Percentiles rank a stretch among this genome's conserved stretches.
Conservation (phyloP, 2,329 filamentous ascomycete species). For the Hymenoscyphus repandus region DNA sequence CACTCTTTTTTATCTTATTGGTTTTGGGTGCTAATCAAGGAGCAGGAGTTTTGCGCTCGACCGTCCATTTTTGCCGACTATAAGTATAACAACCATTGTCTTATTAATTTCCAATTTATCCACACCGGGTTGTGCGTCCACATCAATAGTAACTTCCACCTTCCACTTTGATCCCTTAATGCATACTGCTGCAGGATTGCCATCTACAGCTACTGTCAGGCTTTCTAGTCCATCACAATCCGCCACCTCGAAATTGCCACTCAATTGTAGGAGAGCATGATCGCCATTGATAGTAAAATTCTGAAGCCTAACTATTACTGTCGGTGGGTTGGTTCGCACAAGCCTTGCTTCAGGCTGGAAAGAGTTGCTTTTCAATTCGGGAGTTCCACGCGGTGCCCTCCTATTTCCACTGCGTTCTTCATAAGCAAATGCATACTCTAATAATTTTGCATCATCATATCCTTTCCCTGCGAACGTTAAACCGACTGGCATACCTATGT, state of each 20-base stretch:
- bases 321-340: no score
- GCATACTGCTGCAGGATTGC: neutral
- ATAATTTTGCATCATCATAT: conserved; percentile 37
- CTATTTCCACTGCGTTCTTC: conserved; percentile 11
- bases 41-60: neutral
- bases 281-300: no score
- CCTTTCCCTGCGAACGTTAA: conserved; percentile 47
- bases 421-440: conserved; percentile 25
- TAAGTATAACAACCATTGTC: conserved; percentile 1
- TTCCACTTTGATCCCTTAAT: no score
- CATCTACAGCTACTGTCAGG: neutral
- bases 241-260: neutral
- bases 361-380: neutral
- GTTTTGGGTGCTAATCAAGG: neutral
- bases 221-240: neutral
- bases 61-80: conserved; percentile 5
- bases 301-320: no score
- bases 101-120: neutral
- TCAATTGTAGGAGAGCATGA: no score
- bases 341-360: neutral
- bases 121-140: neutral
- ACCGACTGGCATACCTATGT: conserved; percentile 46
- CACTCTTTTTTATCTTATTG: neutral
- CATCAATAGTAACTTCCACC: no score
- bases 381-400: conserved; percentile 5